These are phyloP conservation scores for Akebia trifoliata DNA, from an alignment of 164 flowering plant species.

Conservation along the genomic window DNA sequence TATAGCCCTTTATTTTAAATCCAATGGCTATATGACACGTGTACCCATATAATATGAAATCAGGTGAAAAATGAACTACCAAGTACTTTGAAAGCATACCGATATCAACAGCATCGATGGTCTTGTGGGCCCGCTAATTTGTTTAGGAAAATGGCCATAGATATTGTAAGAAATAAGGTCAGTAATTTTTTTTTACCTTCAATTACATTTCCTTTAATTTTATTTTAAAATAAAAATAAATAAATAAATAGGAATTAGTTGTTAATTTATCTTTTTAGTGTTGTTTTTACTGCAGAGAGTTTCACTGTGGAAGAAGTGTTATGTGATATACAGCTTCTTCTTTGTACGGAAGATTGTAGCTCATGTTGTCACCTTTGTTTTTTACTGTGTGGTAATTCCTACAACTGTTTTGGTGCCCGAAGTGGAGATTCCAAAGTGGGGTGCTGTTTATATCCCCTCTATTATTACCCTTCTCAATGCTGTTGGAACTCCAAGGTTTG, in stretches of 20 bases:
- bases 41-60: too few species aligned
- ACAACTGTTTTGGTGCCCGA: slow-evolving; percentile 86
- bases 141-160: slow-evolving; percentile 91
- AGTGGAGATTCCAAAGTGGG: slow-evolving; percentile 94
- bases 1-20: background rate
- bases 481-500: slow-evolving; percentile 93
- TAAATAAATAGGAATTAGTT: too few species aligned
- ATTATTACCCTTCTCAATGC: slow-evolving; percentile 86
- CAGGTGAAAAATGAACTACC: slow-evolving; percentile 95
- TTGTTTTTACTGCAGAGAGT: slow-evolving; percentile 60
- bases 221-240: background rate
- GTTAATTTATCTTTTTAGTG: background rate
- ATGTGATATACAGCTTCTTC: slow-evolving; percentile 98
- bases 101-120: slow-evolving; percentile 97
- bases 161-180: slow-evolving; percentile 73
- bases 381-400: slow-evolving; percentile 88
- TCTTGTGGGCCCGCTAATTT: slow-evolving; percentile 99
- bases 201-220: background rate
- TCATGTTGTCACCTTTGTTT: slow-evolving; percentile 80
- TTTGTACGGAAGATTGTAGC: slow-evolving; percentile 88
- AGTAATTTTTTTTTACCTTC: background rate
- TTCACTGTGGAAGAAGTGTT: slow-evolving; percentile 76
- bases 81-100: slow-evolving; percentile 91
- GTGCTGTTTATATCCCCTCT: slow-evolving; percentile 87
- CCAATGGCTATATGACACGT: background rate